phyloP scores from a whole-genome alignment of 306 rosid species.

The Mucuna pruriens region DNA sequence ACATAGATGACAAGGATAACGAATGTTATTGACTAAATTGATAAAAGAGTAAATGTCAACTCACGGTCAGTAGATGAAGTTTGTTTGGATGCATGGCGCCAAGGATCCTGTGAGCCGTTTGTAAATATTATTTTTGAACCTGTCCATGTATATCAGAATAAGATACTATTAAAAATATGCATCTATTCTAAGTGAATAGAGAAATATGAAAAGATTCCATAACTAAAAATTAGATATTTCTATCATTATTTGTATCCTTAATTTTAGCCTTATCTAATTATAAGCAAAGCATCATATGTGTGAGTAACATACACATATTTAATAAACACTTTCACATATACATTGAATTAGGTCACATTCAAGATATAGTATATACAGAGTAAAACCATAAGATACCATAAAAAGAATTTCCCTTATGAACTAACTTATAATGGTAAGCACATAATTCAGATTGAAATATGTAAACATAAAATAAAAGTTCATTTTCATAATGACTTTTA shows the following conservation, averaged over 20 bases:
- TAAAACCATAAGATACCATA: conserved; percentile 10
- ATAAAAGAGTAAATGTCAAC: conserved; percentile 47
- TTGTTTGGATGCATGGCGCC: conserved; percentile 98
- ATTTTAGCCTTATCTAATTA: no score
- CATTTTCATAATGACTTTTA: conserved; percentile 6
- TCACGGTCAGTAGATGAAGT: conserved; percentile 78
- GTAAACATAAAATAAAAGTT: not conserved
- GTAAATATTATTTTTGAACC: conserved; percentile 89
- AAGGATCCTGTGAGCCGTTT: conserved; percentile 97
- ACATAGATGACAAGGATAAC: conserved; percentile 23
- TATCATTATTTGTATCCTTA: no score
- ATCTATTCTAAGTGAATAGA: no score
- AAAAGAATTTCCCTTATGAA: not conserved
- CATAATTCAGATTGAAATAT: not conserved
- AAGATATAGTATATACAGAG: not conserved
- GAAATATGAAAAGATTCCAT: no score
- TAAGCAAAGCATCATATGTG: no score
- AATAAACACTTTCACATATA: no score
- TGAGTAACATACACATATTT: no score
- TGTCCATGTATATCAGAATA: conserved; percentile 47
- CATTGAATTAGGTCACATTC: conserved; percentile 17
- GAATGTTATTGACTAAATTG: conserved; percentile 16
- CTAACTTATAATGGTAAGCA: not conserved
- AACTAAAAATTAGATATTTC: no score
- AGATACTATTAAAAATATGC: no score